Evolutionary conservation across 257 asterid species (phyloP), one percentile per base, ranked within the genome.

Genomic region (Nicotiana benthamiana): DNA sequence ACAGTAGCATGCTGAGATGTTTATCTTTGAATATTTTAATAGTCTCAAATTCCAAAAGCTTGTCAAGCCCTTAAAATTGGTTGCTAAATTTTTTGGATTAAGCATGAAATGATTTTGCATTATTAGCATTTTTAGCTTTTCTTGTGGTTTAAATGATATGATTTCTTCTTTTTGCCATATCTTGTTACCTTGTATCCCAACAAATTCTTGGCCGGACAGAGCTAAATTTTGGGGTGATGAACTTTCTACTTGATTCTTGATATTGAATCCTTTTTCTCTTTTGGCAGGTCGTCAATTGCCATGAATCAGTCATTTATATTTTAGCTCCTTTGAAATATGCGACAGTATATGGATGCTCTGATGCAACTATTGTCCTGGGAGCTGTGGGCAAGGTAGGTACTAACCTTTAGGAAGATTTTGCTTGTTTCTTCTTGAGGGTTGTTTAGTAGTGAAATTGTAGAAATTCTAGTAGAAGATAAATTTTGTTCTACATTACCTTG

Each of bases 271-370:
- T 46, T 87, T 75, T 75, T 83, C 79, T 80, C 3, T 80, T 40
- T 79, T 83, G 82, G 77, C 90, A 95, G 98, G 97, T 95, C 75
- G 87, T 93, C 75, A 95, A 95, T 89, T 95, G 99, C 88, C 99
- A 95, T 53, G 99, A 95, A 86, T 95, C 99, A 3, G 98, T 90
- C 28, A 93, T 95, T 84, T 95, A 95, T 87, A 87, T 95, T 79
- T 85, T 95, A 86, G 98, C 99, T 65, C 98, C 99, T 80, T 84
- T 95, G 84, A 88, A 72, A 86, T 95, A 92, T 89, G 97, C 94
- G 32, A 92, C 95, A 52, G 89, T 93, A 66, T 95, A 95, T 84
- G 99, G 98, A 85, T 95, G 99, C 89, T 95, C 99, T 80, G 99
- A 95, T 88, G 99, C 99, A 66, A 95, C 99, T 48, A 91, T 95